Evolutionary conservation across 2,329 filamentous ascomycete genomes (phyloP), one percentile per base, ranked within the genome.

Genomic region (Thielaviopsis populi): DNA sequence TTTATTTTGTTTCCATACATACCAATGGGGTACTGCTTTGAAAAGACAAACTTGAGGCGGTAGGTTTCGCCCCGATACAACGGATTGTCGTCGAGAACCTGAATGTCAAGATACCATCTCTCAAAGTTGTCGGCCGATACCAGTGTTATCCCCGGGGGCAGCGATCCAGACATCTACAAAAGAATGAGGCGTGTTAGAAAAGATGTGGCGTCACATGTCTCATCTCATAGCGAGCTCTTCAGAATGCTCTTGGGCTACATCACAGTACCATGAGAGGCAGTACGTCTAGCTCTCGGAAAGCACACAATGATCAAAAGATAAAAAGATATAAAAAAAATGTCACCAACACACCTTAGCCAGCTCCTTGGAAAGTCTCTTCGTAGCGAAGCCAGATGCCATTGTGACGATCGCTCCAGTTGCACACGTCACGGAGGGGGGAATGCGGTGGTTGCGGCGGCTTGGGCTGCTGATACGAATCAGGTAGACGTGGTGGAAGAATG

Each of bases 101-200:
- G 78, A 63, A 99, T 95, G 72, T 99, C 95, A 76, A 97, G 85
- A 61, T 86, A 79, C 95, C 94, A 99, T 76, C 94, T 87, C 71
- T 89, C 82, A 62, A 96, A 85, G 73, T 91, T 86, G 58, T 95
- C 88, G 65, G 89, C 85, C 59, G 85, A 83, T 66, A 95, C 84
- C 59, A 97, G 83, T 59, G 82, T 79, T 73, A 99, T 96, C 62
- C 84, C 84, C 19, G 83, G 83, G 48, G 85, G 84, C 46, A 85
- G 72, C 66, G 74, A 74, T 67, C 76, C 79, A 60, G 77, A 75
- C 68, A 84, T 82, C 82, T 85, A 40, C 30, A 10, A 41, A 8
- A 53, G 60, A 24, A 50, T 40, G 10, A 40, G 33, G 8, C 37
- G 50, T 61, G 60, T 62, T 40, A 62, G 53, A 56, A 37, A 2